Base-by-base conservation (phyloP, 2,329 filamentous ascomycete species). In the Pestalotiopsis sp. region DNA sequence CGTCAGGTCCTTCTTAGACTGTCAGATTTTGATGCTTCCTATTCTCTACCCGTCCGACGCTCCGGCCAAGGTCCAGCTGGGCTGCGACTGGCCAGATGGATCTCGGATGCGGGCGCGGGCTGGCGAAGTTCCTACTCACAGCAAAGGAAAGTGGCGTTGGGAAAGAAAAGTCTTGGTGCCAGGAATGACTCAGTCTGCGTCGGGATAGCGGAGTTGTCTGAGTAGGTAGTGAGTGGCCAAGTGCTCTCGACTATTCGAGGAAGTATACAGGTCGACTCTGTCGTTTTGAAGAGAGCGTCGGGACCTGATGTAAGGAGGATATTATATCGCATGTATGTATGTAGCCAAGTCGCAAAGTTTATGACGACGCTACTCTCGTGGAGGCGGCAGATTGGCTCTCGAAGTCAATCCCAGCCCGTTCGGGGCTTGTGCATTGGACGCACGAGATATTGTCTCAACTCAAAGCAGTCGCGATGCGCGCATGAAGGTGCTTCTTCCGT, bases 261-360 rank as follows among this genome's bases (percentile, higher is more conserved):
- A 17, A 23, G n/a, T 38, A 40, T 27, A 27, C 36, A 13, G 20
- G 17, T 14, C 17, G 27, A n/a, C 38, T 63, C 31, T 38, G 36
- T 38, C 17, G 25, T 27, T 27, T 36, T 6, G 60, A 41, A 13
- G 11, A 38, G 20, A 52, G 17, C 6, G 20, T 40, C 41, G 23
- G 38, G 12, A 14, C 17, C 14, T 36, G 7, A 9, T 36, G 31
- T 36, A 36, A 36, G 7, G 31, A 14, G 11, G 20, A 27, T 17
- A 13, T 31, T 58, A 57, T 68, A 40, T 31, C 66, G 67, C 59
- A 38, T 36, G 31, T 36, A 5, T 36, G 7, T 36, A 36, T 36
- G 64, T 67, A 56, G 67, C 62, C 69, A 71, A 72, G 71, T 73
- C 72, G 69, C 73, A 68, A 72, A 63, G 69, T 66, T 52, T n/a